Evolutionary conservation across 2,329 filamentous ascomycete species (phyloP), one percentile per base, ranked within the genome.

Genomic region (Gnomoniopsis sp.): DNA sequence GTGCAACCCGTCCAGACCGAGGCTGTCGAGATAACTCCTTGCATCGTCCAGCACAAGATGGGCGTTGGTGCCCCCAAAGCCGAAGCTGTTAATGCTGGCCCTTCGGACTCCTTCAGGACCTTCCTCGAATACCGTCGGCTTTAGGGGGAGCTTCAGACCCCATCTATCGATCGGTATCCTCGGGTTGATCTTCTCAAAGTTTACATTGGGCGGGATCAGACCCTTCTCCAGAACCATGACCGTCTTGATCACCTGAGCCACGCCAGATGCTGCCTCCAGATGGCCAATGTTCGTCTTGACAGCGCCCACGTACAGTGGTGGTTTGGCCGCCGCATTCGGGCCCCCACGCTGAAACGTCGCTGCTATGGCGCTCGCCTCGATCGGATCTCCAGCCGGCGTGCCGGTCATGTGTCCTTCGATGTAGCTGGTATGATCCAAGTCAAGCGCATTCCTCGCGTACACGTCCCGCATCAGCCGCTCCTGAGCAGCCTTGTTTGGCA

Each of bases 51-150:
- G 60, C 15, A 79, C 73, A 3, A 69, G 67, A 59, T 80, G 77
- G 0, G 72, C 74, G 59, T 79, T 79, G 17, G 74, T 73, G 43
- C 77, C 78, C 17, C 77, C 77, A 23, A 75, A 78, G 2, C 77
- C 77, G 57, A 78, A 79, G 6, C 71, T 74, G 61, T 76, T 76
- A 51, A 77, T 68, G 55, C 22, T 63, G 36, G 65, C 67, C 50
- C 53, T 59, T 55, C 61, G 60, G 54, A 47, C 47, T 30, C 50
- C 58, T 38, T 36, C 44, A 7, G 38, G 54, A 8, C 50, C 60
- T 33, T 61, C 62, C 56, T 66, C 61, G 41, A 68, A 55, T 2
- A 55, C 58, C 3, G 66, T 58, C 15, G 64, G 62, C 11, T 56
- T 52, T 56, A 58, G 30, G 0, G 57, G 57, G n/a, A 55, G 51